Evolutionary conservation across 305 asterid genomes (phyloP), one percentile per base, ranked within the genome.

Genomic region (Fraxinus velutina): DNA sequence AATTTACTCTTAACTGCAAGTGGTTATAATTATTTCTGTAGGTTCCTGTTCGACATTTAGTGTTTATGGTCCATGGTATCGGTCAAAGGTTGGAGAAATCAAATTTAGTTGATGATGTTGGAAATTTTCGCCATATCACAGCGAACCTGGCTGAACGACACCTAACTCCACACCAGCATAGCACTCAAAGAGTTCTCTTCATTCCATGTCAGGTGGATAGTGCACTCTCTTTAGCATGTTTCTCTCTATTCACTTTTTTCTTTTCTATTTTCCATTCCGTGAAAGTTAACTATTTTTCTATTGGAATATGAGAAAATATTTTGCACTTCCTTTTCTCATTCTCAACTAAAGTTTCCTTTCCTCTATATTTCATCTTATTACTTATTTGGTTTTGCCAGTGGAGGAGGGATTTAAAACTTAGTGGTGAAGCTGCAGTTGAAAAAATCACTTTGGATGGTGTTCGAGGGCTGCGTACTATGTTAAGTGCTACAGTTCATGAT

Each of bases 401-500:
- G 99, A 91, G 99, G 90, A 94, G 91, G 90, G 96, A 97, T 84
- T 89, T 96, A 88, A 93, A 88, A 79, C 98, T 96, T 77, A 88
- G 98, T 75, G 94, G 99, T 76, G 99, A 96, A 88, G 89, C 92
- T 84, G 93, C 98, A 83, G 97, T 96, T 73, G 99, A 96, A 37
- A 92, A 86, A 81, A 88, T 89, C 82, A 96, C 99, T 62, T 86
- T 96, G 87, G 98, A 93, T 90, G 98, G 99, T 66, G 98, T 96
- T 42, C 91, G 99, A 77, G 97, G 97, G 84, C 82, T 96, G 82
- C 98, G 99, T 60, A 88, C 90, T 81, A 91, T 90, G 93, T 85
- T 96, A 90, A 92, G 99, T 88, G 99, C 97, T 60, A 94, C 99
- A 47, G 99, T 96, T 87, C 99, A 96, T 88, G 99, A 96, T 85